These are phyloP conservation scores for Colletotrichum godetiae DNA, from an alignment of 2,329 filamentous ascomycete genomes.

Conservation along the genomic window DNA sequence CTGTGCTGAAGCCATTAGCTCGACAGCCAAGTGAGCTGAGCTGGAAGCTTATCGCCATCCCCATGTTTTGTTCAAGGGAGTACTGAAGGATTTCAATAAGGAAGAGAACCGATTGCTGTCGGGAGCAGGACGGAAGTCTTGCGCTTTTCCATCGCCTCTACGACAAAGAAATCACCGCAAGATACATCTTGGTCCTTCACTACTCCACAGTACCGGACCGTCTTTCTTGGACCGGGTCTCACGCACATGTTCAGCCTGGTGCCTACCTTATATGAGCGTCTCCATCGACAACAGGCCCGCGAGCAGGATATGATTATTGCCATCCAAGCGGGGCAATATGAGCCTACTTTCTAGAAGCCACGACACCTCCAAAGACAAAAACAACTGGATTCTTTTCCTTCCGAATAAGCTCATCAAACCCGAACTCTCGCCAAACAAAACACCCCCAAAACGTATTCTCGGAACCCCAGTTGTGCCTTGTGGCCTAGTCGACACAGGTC, in stretches of 20 bases:
- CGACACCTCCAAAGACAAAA: not conserved
- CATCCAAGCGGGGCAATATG: not conserved
- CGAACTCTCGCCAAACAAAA: not conserved
- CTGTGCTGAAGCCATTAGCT: not conserved
- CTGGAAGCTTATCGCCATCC: not conserved
- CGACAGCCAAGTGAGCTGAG: not conserved
- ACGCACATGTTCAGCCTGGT: not conserved
- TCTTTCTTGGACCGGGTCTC: not conserved
- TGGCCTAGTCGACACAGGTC: slow-evolving; percentile 13
- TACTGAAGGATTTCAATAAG: not conserved
- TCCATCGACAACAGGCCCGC: not conserved
- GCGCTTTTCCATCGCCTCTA: not conserved
- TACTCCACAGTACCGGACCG: not conserved
- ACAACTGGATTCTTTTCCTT: not conserved
- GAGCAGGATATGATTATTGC: not conserved
- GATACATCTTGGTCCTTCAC: not conserved
- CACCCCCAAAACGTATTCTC: not conserved
- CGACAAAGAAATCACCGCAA: not conserved
- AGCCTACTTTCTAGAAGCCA: not conserved
- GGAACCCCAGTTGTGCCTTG: not conserved
- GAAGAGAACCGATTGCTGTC: not conserved
- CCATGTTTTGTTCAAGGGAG: not conserved
- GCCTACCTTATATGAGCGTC: not conserved
- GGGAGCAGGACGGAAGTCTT: not conserved
- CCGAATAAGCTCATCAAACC: not conserved